phyloP scores from a whole-genome alignment of 768 basidiomycete species.

The Harrya chromipes region DNA sequence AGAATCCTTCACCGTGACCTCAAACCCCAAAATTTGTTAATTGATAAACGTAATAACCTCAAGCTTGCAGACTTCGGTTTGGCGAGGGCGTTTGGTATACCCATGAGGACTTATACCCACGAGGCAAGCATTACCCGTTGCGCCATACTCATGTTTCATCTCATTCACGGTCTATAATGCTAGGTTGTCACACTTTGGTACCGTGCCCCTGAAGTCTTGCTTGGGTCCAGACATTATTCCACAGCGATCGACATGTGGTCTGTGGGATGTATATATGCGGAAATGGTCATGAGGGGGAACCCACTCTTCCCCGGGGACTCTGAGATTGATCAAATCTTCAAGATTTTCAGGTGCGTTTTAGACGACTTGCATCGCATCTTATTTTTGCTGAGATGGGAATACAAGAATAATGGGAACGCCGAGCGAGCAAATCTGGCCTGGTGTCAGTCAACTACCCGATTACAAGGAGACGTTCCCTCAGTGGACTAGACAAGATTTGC shows the following conservation, averaged over 20 bases:
- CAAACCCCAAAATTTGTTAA: slow-evolving; percentile 94
- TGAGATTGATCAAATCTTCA: slow-evolving; percentile 99
- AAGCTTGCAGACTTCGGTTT: slow-evolving; percentile 97
- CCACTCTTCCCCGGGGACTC: slow-evolving; percentile 98
- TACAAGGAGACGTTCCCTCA: slow-evolving; percentile 97
- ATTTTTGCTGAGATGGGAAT: slow-evolving; percentile 1
- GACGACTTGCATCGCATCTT: background rate
- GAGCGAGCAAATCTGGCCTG: slow-evolving; percentile 88
- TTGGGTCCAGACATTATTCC: slow-evolving; percentile 94
- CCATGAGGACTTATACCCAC: slow-evolving; percentile 98
- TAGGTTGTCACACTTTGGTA: slow-evolving; percentile 99
- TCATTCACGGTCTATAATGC: slow-evolving; percentile 9
- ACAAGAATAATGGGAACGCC: slow-evolving; percentile 91
- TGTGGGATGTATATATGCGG: slow-evolving; percentile 98
- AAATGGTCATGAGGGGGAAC: slow-evolving; percentile 93
- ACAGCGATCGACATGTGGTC: slow-evolving; percentile 99
- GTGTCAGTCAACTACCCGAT: slow-evolving; percentile 82
- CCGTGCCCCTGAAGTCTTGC: slow-evolving; percentile 94
- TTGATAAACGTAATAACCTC: slow-evolving; percentile 84
- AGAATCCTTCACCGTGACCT: slow-evolving; percentile 96
- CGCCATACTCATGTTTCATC: background rate
- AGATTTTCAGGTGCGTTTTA: slow-evolving; percentile 82
- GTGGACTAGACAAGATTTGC: slow-evolving; percentile 80
- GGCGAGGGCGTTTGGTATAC: slow-evolving; percentile 96
- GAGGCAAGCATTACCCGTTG: slow-evolving; percentile 57